Base-by-base conservation (phyloP, 176 grass and related monocot species). In the Triticum turgidum region DNA sequence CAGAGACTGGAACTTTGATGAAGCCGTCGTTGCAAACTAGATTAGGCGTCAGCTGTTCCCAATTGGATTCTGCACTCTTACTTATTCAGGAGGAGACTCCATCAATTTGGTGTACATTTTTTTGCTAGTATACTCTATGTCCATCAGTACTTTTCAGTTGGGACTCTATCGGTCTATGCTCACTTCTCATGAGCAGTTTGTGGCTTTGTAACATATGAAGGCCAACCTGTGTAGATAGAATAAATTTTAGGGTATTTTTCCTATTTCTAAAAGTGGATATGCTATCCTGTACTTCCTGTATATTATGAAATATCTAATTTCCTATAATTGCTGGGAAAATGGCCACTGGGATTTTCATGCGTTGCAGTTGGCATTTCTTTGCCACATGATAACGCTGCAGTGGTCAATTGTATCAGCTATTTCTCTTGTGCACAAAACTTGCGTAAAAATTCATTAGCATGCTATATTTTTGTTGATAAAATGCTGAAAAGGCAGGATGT, bases 1-100 rank as follows among this genome's bases (percentile, higher is more conserved):
- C n/a, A 89, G 95, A 78, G 89, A 98, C 77, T 98, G 95, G 95
- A 98, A 98, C 82, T 97, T 97, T 12, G 95, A 93, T 42, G 93
- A 98, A 86, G 75, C 89, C 34, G 74, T 87, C 73, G 83, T 88
- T 0, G 61, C 84, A 76, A 89, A 82, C 39, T 93, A 97, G 80
- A 81, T 20, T 86, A 90, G 51, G 30, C 3, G 13, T 82, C 27
- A 78, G 30, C 83, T 52, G 52, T 63, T 77, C 30, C 41, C 37
- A 69, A 25, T 30, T 69, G 70, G 78, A 69, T 22, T 76, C 59
- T n/a, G 44, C 69, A 35, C 62, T 64, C 77, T 2, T 86, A 64
- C 62, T 90, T 90, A 65, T 72, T 56, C 67, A 35, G 83, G 41
- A 35, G 83, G 41, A 78, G 17, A 77, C 73, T 81, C 64, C 64